Evolutionary conservation across 1,284 basidiomycete genomes (phyloP).

Genomic region (Inonotus obliquus): DNA sequence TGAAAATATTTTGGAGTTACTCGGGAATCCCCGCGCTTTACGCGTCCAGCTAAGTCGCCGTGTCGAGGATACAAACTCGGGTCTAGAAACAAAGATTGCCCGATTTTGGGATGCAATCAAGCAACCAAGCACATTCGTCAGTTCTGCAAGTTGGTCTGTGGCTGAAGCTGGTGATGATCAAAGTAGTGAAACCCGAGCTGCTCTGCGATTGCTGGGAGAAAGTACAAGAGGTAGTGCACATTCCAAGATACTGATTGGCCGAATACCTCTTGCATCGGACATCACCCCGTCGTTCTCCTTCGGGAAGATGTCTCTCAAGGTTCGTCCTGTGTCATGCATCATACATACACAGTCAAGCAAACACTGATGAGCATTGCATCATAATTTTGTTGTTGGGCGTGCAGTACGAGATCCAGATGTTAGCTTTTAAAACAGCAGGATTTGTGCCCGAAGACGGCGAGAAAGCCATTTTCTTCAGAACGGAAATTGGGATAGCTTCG

Average conservation of each 20-base stretch:
- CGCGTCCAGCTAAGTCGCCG: background rate
- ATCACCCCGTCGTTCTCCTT: constrained; percentile 13
- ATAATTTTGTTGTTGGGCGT: background rate
- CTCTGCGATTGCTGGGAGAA: background rate
- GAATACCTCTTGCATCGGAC: constrained; percentile 1
- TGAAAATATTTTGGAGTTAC: constrained; percentile 4
- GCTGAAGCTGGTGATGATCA: background rate
- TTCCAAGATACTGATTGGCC: constrained; percentile 7
- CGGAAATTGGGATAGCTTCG: constrained; percentile 2
- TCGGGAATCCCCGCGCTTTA: background rate
- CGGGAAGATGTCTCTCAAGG: constrained; percentile 7
- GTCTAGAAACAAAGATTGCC: constrained; percentile 7
- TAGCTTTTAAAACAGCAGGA: constrained; percentile 3
- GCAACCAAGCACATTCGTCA: background rate
- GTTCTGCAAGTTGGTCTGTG: background rate
- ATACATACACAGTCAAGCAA: background rate
- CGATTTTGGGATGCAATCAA: constrained; percentile 3
- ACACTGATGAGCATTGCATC: background rate
- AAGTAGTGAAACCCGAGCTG: background rate
- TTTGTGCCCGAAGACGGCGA: constrained; percentile 7
- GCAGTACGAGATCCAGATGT: constrained; percentile 13
- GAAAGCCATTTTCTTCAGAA: constrained; percentile 5
- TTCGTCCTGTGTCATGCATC: background rate
- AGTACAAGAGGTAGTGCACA: background rate
- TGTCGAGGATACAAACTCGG: background rate